These are phyloP conservation scores for Moringa oleifera DNA, from an alignment of 345 rosid species.

Conservation along the genomic window DNA sequence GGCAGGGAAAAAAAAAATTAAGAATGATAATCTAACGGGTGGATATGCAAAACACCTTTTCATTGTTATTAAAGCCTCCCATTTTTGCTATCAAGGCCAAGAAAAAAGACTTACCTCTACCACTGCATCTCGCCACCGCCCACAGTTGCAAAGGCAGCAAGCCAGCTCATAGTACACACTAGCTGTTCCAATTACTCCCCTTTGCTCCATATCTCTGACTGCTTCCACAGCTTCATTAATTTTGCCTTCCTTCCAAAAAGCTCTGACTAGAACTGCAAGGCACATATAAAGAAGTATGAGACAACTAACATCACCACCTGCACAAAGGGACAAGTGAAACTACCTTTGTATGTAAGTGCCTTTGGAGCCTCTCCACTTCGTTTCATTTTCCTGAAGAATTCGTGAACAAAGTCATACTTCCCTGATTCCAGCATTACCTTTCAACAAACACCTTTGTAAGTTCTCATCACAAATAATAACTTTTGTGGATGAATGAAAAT, in stretches of 20 bases:
- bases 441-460: conserved; percentile 57
- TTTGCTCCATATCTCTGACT: conserved; percentile 80
- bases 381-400: conserved; percentile 68
- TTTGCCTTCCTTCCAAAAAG: conserved; percentile 83
- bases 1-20: not conserved
- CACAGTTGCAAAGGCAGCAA: conserved; percentile 77
- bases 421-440: conserved; percentile 94
- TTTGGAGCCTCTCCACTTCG: conserved; percentile 64
- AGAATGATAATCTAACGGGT: not conserved
- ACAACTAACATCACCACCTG: conserved; percentile 2
- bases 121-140: conserved; percentile 84
- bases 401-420: conserved; percentile 70
- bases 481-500: not conserved
- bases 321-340: conserved; percentile 9
- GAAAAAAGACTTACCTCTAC: conserved; percentile 44
- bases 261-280: conserved; percentile 72
- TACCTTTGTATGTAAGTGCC: conserved; percentile 82
- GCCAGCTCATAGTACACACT: conserved; percentile 82
- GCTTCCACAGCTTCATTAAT: conserved; percentile 71
- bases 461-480: conserved; percentile 26
- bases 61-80: not conserved
- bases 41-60: not conserved
- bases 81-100: not conserved
- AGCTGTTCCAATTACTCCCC: conserved; percentile 82
- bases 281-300: conserved; percentile 11